A percentile compares a stretch with the other conserved stretches of the same genome.
phyloP scores from a whole-genome alignment of 2,329 filamentous ascomycete species.

The Fusarium denticulatum region DNA sequence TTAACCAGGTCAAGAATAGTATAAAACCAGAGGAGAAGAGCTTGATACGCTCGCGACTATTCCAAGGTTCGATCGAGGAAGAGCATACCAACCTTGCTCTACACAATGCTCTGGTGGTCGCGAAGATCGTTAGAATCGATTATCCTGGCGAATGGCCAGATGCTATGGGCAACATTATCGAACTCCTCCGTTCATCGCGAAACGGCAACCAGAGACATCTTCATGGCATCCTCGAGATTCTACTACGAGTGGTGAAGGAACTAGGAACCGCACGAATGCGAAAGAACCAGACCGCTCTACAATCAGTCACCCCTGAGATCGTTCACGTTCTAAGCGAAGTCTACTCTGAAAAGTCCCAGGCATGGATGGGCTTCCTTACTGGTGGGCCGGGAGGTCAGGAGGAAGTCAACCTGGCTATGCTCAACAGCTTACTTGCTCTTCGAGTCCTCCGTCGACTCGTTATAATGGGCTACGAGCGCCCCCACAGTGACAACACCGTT shows the following conservation, averaged over 20 bases:
- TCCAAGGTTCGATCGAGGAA: constrained; percentile 82
- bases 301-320: constrained; percentile 82
- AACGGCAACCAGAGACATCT: constrained; percentile 72
- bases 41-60: constrained; percentile 76
- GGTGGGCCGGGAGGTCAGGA: constrained; percentile 67
- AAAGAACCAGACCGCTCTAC: constrained; percentile 78
- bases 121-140: constrained; percentile 89
- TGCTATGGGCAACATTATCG: constrained; percentile 68
- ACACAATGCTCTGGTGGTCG: constrained; percentile 87
- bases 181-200: constrained; percentile 64
- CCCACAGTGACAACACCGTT: constrained; percentile 80
- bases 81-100: constrained; percentile 78
- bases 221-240: constrained; percentile 76
- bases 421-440: constrained; percentile 80
- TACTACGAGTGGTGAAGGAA: constrained; percentile 91
- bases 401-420: constrained; percentile 70
- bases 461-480: constrained; percentile 83
- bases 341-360: constrained; percentile 77
- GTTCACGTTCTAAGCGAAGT: constrained; percentile 82
- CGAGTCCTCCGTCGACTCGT: constrained; percentile 84
- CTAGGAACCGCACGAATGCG: constrained; percentile 81
- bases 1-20: constrained; percentile 68
- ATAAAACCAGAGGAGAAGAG: constrained; percentile 80
- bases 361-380: constrained; percentile 72
- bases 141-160: constrained; percentile 87